Base-by-base conservation (phyloP, 352 stramenopile species). In the Pilasporangium apinafurcum region DNA sequence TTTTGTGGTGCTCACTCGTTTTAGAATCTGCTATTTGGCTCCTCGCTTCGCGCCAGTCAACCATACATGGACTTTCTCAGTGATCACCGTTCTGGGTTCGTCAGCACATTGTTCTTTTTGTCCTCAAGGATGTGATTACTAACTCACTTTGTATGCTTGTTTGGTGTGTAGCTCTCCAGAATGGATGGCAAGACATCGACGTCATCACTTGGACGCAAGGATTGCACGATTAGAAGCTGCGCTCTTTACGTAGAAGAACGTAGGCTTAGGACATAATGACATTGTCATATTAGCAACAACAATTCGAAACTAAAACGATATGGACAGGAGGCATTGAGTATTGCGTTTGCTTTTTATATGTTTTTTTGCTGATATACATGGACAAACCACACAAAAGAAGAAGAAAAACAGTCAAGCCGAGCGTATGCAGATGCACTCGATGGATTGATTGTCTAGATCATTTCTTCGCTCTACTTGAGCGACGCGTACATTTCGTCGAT, bases 1-100 rank as follows among this genome's bases (percentile, higher is more conserved):
- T 27, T 4, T 12, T 35, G 1, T 39, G 13, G 5, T 28, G 7
- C 16, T 50, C 36, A 8, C 5, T 32, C 22, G 37, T 16, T 41
- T 29, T 40, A 77, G 63, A 70, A 70, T 29, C 29, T 78, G 30
- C 48, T 78, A 2, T 78, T 73, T 24, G 66, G 66, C 13, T 65
- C 66, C 5, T 78, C 66, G 1, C 56, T 78, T 44, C 66, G 56
- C 16, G 62, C 66, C 20, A 78, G 66, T 17, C 63, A 68, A 39
- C 53, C 66, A 20, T 75, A 51, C 60, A 78, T 78, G 66, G 66
- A 78, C 54, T 78, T 49, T 33, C 63, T 78, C 13, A 75, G 63
- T 21, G 66, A 75, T 26, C 47, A 68, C 22, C 53, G 35, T 14
- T 75, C 60, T n/a, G 66, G 66, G 66, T 78, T 50, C n/a, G 59